phyloP scores from a whole-genome alignment of 225 moss, liverwort and hornwort genomes.

The Bryum argenteum region DNA sequence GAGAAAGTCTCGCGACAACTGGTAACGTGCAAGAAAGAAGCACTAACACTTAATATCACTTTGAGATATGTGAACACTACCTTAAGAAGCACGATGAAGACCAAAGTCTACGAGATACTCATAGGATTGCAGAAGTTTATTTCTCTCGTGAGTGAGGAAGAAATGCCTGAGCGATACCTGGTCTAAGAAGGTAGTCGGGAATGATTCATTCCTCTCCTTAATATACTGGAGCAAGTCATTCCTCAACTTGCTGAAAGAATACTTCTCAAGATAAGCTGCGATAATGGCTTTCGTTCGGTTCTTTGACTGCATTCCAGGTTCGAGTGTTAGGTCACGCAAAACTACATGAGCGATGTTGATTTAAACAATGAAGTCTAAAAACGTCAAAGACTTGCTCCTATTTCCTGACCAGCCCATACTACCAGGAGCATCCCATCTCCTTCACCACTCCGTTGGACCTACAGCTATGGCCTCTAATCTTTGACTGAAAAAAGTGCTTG shows the following conservation, averaged over 20 bases:
- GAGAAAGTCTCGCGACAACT: constrained; percentile 48
- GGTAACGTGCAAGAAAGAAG: constrained; percentile 33
- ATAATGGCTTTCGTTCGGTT: constrained; percentile 45
- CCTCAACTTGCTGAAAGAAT: constrained; percentile 50
- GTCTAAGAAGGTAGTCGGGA: constrained; percentile 57
- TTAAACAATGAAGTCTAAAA: not conserved
- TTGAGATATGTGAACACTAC: not conserved
- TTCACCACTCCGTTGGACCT: not conserved
- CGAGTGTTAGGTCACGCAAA: constrained; percentile 21
- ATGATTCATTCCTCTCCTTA: constrained; percentile 47
- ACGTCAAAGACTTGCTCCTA: not conserved
- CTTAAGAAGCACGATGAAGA: constrained; percentile 14
- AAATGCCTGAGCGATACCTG: constrained; percentile 50
- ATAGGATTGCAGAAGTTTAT: constrained; percentile 3
- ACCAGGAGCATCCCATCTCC: not conserved
- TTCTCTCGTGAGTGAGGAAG: not conserved
- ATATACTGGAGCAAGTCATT: constrained; percentile 61
- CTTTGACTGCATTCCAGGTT: constrained; percentile 48
- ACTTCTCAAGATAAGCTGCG: constrained; percentile 50
- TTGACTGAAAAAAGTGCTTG: too few species aligned
- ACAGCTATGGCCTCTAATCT: not conserved
- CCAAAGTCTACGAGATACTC: not conserved
- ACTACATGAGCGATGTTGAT: not conserved
- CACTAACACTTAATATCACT: constrained; percentile 23
- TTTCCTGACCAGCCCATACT: not conserved